Percentiles rank a stretch among this genome's conserved stretches.
Evolutionary conservation across 2,329 filamentous ascomycete species (phyloP).

Genomic region (Scedosporium aurantiacum): DNA sequence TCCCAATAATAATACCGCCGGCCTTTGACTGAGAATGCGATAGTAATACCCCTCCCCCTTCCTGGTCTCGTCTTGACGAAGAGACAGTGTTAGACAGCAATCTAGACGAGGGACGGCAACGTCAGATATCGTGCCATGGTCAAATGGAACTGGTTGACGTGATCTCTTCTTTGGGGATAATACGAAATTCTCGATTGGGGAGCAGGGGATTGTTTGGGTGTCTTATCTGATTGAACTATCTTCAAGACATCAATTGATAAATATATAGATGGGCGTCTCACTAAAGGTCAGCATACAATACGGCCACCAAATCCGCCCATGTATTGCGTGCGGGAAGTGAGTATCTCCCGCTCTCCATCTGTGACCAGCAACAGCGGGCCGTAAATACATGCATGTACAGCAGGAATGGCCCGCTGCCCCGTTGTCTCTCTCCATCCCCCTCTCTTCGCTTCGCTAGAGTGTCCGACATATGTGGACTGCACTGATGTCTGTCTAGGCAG

Average conservation of each 20-base stretch:
- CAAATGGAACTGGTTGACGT: background rate
- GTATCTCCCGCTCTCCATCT: background rate
- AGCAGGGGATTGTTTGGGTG: background rate
- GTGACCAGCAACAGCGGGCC: background rate
- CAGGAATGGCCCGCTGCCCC: background rate
- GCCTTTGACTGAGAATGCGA: background rate
- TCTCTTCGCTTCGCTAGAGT: background rate
- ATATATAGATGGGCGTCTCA: too few relatives aligned
- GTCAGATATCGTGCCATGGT: background rate
- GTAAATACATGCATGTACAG: background rate
- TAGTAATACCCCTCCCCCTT: background rate
- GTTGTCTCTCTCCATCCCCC: background rate
- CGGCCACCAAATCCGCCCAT: too few relatives aligned
- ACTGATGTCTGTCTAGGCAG: background rate
- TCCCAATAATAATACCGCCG: background rate
- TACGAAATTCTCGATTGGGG: background rate
- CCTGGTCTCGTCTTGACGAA: background rate
- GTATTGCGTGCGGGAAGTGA: too few relatives aligned
- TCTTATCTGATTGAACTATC: background rate
- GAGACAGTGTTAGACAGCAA: background rate
- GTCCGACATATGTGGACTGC: background rate
- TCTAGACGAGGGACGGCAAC: background rate
- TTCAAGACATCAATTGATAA: background rate
- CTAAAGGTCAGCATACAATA: too few relatives aligned
- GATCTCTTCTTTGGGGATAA: background rate